Evolutionary conservation across 1,284 basidiomycete species (phyloP).

Genomic region (Coniophora puteana): DNA sequence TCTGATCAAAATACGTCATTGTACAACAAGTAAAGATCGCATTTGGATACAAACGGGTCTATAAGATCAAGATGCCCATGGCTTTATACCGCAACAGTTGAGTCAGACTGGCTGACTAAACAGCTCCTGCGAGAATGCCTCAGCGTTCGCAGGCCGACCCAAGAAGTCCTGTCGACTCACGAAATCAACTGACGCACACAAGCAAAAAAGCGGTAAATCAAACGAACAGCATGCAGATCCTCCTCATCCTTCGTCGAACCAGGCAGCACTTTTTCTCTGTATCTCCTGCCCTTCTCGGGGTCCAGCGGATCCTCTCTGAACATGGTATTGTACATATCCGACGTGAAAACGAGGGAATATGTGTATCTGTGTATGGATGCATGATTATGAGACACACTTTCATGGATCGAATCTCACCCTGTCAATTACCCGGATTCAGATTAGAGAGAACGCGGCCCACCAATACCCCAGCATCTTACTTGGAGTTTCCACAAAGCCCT

Average conservation of each 20-base stretch:
- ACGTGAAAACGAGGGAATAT: slow-evolving; percentile 71
- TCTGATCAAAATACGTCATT: no score
- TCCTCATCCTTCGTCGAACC: slow-evolving; percentile 53
- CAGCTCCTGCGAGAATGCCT: slow-evolving; percentile 70
- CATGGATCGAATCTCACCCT: no score
- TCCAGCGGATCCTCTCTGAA: slow-evolving; percentile 71
- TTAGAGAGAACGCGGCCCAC: no score
- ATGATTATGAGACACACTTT: background rate
- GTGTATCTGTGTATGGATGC: slow-evolving; percentile 48
- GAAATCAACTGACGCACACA: background rate
- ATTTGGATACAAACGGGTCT: no score
- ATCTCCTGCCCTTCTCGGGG: slow-evolving; percentile 44
- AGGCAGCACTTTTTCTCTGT: slow-evolving; percentile 43
- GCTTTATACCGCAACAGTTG: no score
- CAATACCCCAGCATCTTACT: slow-evolving; percentile 86
- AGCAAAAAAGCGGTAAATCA: slow-evolving; percentile 14
- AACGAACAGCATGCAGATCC: slow-evolving; percentile 43
- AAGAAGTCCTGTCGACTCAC: slow-evolving; percentile 70
- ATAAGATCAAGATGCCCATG: no score
- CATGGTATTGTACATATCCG: slow-evolving; percentile 76
- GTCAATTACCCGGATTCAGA: no score
- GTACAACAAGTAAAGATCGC: no score
- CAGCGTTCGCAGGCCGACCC: slow-evolving; percentile 64
- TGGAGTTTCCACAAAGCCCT: slow-evolving; percentile 81
- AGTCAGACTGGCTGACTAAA: no score